Conservation (phyloP, 495 filamentous ascomycete species). For the Platismatia glauca region DNA sequence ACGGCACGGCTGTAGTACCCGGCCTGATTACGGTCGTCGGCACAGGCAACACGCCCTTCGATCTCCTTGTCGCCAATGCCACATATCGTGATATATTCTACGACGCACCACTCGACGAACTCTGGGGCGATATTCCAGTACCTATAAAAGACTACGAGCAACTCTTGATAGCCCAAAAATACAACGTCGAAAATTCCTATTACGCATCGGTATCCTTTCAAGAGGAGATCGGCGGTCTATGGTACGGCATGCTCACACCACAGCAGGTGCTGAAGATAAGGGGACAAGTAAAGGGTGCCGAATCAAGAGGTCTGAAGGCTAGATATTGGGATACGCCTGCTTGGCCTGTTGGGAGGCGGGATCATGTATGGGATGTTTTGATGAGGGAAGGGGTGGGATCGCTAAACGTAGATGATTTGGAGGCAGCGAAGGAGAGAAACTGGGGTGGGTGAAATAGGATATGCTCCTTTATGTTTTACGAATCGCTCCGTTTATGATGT, state of each 20-base stretch:
- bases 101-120: conserved; percentile 49
- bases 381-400: conserved; percentile 58
- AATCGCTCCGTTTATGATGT: too few species aligned
- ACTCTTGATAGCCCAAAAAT: conserved; percentile 9
- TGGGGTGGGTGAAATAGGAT: conserved; percentile 26
- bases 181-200: conserved; percentile 31
- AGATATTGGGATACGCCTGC: conserved; percentile 68
- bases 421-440: conserved; percentile 36
- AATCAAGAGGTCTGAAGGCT: conserved; percentile 52
- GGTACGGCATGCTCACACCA: conserved; percentile 29
- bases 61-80: conserved; percentile 35
- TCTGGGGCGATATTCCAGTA: conserved; percentile 21
- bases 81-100: conserved; percentile 57
- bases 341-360: conserved; percentile 55
- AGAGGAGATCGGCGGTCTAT: conserved; percentile 30
- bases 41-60: conserved; percentile 54
- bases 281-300: conserved; percentile 52
- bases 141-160: not conserved
- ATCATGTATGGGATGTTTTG: conserved; percentile 60
- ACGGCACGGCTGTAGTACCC: conserved; percentile 35
- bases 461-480: not conserved
- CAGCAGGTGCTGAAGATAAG: conserved; percentile 50
- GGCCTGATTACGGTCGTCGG: conserved; percentile 64
- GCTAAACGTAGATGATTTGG: conserved; percentile 59
- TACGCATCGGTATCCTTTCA: conserved; percentile 39